Conservation (phyloP, 257 asterid genomes). For the Solanum ossicruentum region DNA sequence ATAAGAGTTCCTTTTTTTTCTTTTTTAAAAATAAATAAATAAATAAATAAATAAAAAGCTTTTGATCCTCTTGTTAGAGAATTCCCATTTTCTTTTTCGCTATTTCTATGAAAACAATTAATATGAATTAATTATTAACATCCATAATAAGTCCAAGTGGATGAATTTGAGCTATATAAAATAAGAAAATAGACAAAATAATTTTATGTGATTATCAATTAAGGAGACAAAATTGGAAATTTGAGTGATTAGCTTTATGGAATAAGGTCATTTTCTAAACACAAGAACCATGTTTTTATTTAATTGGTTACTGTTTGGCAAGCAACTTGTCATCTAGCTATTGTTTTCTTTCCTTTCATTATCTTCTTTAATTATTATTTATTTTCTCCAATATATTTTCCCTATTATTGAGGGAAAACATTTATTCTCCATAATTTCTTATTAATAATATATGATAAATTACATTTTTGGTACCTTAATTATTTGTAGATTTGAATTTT, state of each 20-base stretch:
- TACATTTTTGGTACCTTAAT: neutral
- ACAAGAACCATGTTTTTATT: neutral
- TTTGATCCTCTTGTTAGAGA: too few relatives aligned
- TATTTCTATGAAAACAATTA: neutral
- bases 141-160: neutral
- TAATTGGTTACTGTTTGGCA: neutral
- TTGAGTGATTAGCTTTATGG: neutral
- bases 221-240: neutral
- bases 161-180: neutral
- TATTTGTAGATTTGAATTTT: neutral
- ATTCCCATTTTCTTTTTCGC: too few relatives aligned
- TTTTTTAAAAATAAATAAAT: too few relatives aligned
- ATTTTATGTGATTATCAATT: neutral
- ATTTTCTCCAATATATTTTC: neutral
- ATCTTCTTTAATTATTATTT: neutral
- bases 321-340: neutral
- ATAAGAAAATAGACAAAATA: neutral
- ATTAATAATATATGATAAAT: neutral
- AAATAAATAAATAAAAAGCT: too few relatives aligned
- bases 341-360: neutral
- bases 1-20: too few relatives aligned
- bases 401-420: neutral
- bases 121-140: neutral
- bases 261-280: neutral
- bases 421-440: neutral